Evolutionary conservation across 441 rosid species (phyloP), one percentile per base, ranked within the genome.

Genomic region (Corymbia calophylla): DNA sequence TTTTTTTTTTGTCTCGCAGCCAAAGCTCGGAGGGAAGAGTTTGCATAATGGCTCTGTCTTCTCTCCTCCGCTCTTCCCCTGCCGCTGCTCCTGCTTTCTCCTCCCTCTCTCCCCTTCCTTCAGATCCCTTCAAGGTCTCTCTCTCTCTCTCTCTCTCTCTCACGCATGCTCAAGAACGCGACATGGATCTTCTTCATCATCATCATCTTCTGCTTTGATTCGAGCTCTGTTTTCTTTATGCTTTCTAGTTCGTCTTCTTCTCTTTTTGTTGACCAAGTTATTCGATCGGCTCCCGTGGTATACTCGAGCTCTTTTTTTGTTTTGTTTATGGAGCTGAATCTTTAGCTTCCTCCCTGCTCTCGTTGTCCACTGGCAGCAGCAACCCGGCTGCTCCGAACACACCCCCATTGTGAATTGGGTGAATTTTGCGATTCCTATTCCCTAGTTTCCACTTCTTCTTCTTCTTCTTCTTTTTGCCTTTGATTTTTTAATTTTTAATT

Each of bases 41-140:
- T 44, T 25, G 7, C 31, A 32, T 39, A 86, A 97, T 97, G 99
- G 95, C 98, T 14, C 91, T 92, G 91, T 93, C 98, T 49, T 90
- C 95, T 84, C 93, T 95, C 87, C 53, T 95, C 93, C 95, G 99
- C 96, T 96, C 97, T 87, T 86, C 95, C 10, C 89, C 95, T 89
- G 64, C 87, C 68, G 31, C 68, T 35, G 7, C 95, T 90, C 89
- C 94, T 90, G 27, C 96, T 31, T 89, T 90, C 18, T 66, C 89
- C 64, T 87, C 90, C 35, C 92, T 93, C 91, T 91, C 91, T 86
- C 53, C 92, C 73, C 73, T 73, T 51, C 8, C 84, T 73, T 23
- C 84, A 23, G 17, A 73, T 39, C 84, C 51, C 92, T 85, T 90
- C 87, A 87, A 89, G 92, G 86, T 92, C 89, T 89, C 95, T 8